A percentile compares a stretch with the other conserved stretches of the same genome.
phyloP scores from a whole-genome alignment of 2,329 filamentous ascomycete genomes.

The Ophioceras dolichostomum region DNA sequence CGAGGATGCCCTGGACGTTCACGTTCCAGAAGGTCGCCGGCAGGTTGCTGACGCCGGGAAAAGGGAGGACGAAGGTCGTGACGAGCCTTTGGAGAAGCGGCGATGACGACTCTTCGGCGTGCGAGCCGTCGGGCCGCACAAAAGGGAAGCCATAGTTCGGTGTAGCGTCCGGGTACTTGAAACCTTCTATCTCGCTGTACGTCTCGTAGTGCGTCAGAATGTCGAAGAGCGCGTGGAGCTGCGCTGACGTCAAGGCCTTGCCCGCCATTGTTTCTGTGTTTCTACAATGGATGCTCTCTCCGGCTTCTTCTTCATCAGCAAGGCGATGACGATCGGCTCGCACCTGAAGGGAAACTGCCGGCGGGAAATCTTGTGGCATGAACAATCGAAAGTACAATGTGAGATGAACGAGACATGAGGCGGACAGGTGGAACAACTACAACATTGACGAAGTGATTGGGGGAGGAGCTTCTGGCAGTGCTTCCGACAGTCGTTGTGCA shows the following conservation, averaged over 20 bases:
- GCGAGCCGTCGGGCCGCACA: constrained; percentile 10
- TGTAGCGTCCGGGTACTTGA: constrained; percentile 54
- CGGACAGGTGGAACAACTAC: too few species aligned
- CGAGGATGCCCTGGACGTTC: constrained; percentile 46
- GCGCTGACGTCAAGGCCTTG: constrained; percentile 22
- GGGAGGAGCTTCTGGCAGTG: too few species aligned
- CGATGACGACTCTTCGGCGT: constrained; percentile 29
- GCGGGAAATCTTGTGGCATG: too few species aligned
- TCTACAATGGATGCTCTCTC: too few species aligned
- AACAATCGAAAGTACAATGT: too few species aligned
- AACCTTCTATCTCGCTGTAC: constrained; percentile 58
- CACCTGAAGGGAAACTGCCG: too few species aligned
- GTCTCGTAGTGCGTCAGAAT: constrained; percentile 48
- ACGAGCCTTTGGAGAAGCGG: constrained; percentile 60
- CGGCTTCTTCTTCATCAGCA: too few species aligned
- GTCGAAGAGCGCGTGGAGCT: constrained; percentile 42
- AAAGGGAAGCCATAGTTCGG: constrained; percentile 61
- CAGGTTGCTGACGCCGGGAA: constrained; percentile 55
- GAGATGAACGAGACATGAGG: too few species aligned
- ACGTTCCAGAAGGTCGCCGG: constrained; percentile 52
- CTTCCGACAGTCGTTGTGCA: too few species aligned
- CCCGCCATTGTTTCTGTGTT: too few species aligned
- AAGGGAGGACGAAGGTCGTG: constrained; percentile 47
- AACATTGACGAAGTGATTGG: too few species aligned
- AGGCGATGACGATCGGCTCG: too few species aligned